Base-by-base conservation (phyloP, 371 early-diverging fungal genomes). In the Conidiobolus incongruus region DNA sequence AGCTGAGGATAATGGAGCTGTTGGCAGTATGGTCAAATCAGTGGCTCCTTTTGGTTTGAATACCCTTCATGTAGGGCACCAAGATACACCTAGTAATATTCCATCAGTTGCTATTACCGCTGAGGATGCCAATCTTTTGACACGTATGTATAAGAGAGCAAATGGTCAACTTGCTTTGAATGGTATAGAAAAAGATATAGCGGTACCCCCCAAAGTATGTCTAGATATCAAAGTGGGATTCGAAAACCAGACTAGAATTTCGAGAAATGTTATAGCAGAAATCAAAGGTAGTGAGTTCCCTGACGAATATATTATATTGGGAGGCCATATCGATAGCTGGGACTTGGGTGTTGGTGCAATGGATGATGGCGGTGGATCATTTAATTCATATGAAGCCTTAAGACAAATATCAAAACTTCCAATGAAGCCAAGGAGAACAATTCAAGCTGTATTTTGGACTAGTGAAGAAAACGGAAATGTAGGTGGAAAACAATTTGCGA, bases 301-400 rank as follows among this genome's bases (percentile, higher is more conserved):
- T 6, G 56, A 70, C 17, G 65, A 70, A 38, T 51, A 68, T 1
- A 56, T 70, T 11, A 55, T 66, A 12, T 38, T 70, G 24, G 62
- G 70, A 46, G 71, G 71, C 4, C 70, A 68, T 46, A 62, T 70
- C 47, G 70, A 69, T 46, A 63, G 63, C 4, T 70, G 70, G 69
- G 71, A 70, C 37, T 55, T 65, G 8, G 71, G 71, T 7, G 58
- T 56, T 10, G 69, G 70, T 1, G 68, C 66, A 1, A 53, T 61
- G 28, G 70, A 69, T 33, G 55, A 70, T 47, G 71, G 64, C 22
- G 65, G 59, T 3, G 71, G 68, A 15, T 57, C 60, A 35, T 69
- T 69, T 26, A 48, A 61, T 40, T 59, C 60, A 0, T 70, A 65
- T 64, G 68, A 66, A 42, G 58, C 66, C 0, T 24, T 64, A 19